phyloP scores from a whole-genome alignment of 345 rosid genomes.

The Laguncularia racemosa region DNA sequence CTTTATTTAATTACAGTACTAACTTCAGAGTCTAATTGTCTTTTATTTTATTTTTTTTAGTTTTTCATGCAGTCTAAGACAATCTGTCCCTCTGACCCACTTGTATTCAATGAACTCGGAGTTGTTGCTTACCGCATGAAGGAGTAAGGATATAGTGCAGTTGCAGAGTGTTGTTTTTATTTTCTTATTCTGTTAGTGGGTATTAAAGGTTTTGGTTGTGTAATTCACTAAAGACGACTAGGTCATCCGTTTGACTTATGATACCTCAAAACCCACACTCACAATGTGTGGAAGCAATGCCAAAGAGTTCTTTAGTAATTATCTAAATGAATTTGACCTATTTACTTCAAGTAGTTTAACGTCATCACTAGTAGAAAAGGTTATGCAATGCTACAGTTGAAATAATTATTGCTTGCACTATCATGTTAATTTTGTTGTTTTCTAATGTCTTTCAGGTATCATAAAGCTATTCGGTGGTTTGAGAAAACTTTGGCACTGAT shows the following conservation, averaged over 20 bases:
- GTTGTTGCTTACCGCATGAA: conserved; percentile 95
- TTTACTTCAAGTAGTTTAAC: no score
- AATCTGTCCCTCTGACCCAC: conserved; percentile 89
- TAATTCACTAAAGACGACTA: no score
- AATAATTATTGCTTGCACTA: not conserved
- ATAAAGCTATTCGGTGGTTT: conserved; percentile 78
- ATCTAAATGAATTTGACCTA: no score
- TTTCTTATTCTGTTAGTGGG: not conserved
- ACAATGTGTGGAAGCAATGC: not conserved
- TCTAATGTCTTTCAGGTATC: conserved; percentile 56
- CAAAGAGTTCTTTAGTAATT: not conserved
- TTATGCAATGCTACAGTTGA: no score
- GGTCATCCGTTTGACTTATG: no score
- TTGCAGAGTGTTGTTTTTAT: no score
- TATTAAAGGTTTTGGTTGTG: not conserved
- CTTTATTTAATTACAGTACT: no score
- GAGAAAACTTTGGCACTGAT: conserved; percentile 81
- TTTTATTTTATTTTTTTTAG: conserved; percentile 32
- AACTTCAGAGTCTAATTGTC: conserved; percentile 5
- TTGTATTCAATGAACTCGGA: conserved; percentile 91
- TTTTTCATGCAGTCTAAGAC: conserved; percentile 92
- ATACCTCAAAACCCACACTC: no score
- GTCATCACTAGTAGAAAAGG: no score
- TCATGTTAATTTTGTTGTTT: conserved; percentile 8
- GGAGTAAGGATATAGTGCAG: conserved; percentile 49